Evolutionary conservation across 1,139 yeast species (phyloP), one percentile per base, ranked within the genome.

Genomic region (Candida neerlandica): DNA sequence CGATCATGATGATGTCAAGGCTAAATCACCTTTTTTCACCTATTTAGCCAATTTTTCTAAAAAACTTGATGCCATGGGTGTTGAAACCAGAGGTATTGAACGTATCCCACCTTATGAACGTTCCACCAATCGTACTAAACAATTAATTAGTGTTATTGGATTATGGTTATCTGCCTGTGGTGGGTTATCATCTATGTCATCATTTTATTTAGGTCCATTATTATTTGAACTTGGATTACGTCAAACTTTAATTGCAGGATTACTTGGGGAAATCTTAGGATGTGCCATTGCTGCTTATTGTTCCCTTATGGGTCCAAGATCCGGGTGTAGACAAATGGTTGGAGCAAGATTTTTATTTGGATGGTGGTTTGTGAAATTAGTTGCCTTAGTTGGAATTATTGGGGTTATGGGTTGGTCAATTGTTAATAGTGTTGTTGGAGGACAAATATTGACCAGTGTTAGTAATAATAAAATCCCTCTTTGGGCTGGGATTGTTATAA

Each of bases 351-450:
- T 80, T 60, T 70, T 88, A 44, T 89, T 88, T 64, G 96, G 96
- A 1, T 85, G 91, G 83, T 87, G 87, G 86, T 81, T 85, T 55
- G 91, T 89, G 38, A 85, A 86, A 62, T 69, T 87, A 49, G 86
- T 88, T 43, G 84, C 89, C 2, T 63, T 89, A 41, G 80, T 86
- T 35, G 79, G 88, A 42, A 81, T 87, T 50, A 66, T 87, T 47
- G 94, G 96, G 44, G 85, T 86, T n/a, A 67, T 87, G 59, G 96
- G 96, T 19, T 89, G 96, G 96, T 81, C 92, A 15, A 85, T 89
- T 39, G 91, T 89, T 19, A 89, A 89, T 62, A 80, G 88, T 58
- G 94, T 89, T 45, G 84, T 89, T 49, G 96, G 96, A 34, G 96
- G 96, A 19, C 92, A 89, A 67, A 85, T 89, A 52, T 68, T 89